Evolutionary conservation across 164 flowering plant species (phyloP).

Genomic region (Warburgia ugandensis): DNA sequence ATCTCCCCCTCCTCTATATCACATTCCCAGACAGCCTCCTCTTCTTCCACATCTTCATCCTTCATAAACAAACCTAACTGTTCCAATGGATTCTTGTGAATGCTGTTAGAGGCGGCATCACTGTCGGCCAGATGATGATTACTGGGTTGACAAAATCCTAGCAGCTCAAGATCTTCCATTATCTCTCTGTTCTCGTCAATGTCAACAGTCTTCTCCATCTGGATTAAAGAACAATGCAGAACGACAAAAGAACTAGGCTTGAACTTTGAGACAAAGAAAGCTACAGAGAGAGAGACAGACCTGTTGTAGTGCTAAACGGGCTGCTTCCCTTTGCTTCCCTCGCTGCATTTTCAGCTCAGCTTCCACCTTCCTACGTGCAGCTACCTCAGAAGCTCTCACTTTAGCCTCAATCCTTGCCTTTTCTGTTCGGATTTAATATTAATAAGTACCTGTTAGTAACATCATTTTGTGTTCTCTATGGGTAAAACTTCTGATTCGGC

Average conservation of each 20-base stretch:
- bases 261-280: not conserved
- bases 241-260: too few species aligned
- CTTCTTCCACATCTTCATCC: conserved; percentile 29
- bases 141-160: conserved; percentile 19
- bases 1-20: conserved; percentile 5
- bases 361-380: conserved; percentile 36
- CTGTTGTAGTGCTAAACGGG: conserved; percentile 58
- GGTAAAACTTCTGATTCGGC: too few species aligned
- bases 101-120: not conserved
- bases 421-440: too few species aligned
- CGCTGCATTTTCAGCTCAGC: conserved; percentile 41
- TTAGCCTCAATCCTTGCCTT: conserved; percentile 57
- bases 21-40: conserved; percentile 16
- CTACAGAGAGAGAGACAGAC: conserved; percentile 18
- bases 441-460: too few species aligned
- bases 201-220: conserved; percentile 70
- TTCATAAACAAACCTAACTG: conserved; percentile 30
- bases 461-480: too few species aligned
- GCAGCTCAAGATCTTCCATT: conserved; percentile 44
- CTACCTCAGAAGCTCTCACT: conserved; percentile 59
- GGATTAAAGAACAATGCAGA: conserved; percentile 2
- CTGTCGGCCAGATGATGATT: not conserved
- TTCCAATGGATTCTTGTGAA: conserved; percentile 19
- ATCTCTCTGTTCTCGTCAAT: conserved; percentile 35
- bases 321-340: conserved; percentile 69